phyloP scores from a whole-genome alignment of 1,284 basidiomycete genomes.

The Pseudozyma thailandica region DNA sequence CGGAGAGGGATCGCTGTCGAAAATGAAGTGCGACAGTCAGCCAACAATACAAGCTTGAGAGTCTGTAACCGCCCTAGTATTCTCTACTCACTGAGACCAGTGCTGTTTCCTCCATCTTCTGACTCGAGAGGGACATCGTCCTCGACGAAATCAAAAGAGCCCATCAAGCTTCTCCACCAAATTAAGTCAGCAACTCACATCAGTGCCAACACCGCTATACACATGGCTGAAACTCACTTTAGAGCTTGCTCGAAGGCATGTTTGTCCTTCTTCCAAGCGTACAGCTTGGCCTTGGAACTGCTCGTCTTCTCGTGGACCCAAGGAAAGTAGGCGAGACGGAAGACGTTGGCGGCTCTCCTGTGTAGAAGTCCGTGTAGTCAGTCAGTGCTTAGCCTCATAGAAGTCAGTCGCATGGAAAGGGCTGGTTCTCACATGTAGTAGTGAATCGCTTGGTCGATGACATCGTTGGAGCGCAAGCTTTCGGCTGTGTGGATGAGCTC shows the following conservation, averaged over 20 bases:
- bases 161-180: slow-evolving; percentile 7
- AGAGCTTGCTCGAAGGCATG: slow-evolving; percentile 17
- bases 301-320: slow-evolving; percentile 38
- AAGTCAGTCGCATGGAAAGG: background rate
- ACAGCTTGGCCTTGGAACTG: slow-evolving; percentile 19
- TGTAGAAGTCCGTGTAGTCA: background rate
- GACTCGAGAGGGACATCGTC: slow-evolving; percentile 2
- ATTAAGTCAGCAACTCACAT: too few species aligned
- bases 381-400: background rate
- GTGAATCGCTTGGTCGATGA: slow-evolving; percentile 11
- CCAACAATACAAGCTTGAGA: too few species aligned
- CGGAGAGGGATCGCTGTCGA: slow-evolving; percentile 25
- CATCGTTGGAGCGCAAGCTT: background rate
- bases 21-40: too few species aligned
- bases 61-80: too few species aligned
- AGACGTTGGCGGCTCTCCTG: slow-evolving; percentile 43
- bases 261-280: slow-evolving; percentile 38
- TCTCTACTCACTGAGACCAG: slow-evolving; percentile 5
- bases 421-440: slow-evolving; percentile 30
- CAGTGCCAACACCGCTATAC: too few species aligned
- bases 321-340: slow-evolving; percentile 37
- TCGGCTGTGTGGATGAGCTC: slow-evolving; percentile 18
- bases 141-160: slow-evolving; percentile 7
- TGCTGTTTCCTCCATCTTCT: background rate
- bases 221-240: slow-evolving; percentile 4